A percentile compares a stretch with the other conserved stretches of the same genome.
Conservation (phyloP, 1,139 yeast genomes). For the Kodamaea sp. region DNA sequence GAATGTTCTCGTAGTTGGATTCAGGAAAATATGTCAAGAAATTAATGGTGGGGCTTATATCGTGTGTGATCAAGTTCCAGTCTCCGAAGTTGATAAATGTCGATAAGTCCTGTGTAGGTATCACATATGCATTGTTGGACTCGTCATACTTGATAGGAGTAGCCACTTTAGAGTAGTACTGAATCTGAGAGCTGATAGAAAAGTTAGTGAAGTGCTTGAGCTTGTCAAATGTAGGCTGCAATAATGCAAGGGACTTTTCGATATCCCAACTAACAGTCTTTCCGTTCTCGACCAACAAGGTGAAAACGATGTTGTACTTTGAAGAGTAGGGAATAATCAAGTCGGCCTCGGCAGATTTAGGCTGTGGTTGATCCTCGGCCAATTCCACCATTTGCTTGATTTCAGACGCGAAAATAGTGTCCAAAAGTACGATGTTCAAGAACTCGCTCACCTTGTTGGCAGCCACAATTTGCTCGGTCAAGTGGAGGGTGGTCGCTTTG, state of each 20-base stretch:
- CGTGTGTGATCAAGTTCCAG: slow-evolving; percentile 66
- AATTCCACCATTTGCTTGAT: slow-evolving; percentile 25
- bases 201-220: slow-evolving; percentile 62
- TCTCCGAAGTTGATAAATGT: slow-evolving; percentile 77
- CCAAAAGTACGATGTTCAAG: slow-evolving; percentile 32
- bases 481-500: slow-evolving; percentile 26
- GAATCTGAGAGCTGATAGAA: slow-evolving; percentile 77
- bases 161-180: slow-evolving; percentile 58
- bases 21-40: slow-evolving; percentile 66
- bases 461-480: slow-evolving; percentile 29
- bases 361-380: slow-evolving; percentile 11
- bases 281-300: slow-evolving; percentile 49
- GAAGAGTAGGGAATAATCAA: slow-evolving; percentile 60
- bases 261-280: slow-evolving; percentile 43
- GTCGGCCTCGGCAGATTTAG: slow-evolving; percentile 15
- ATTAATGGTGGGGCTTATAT: slow-evolving; percentile 64
- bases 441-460: slow-evolving; percentile 35
- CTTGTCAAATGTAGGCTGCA: slow-evolving; percentile 29
- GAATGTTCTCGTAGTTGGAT: slow-evolving; percentile 41
- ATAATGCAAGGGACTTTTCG: slow-evolving; percentile 25
- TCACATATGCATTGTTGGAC: slow-evolving; percentile 30
- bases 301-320: slow-evolving; percentile 65
- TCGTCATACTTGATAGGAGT: slow-evolving; percentile 27
- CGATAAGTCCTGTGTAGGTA: slow-evolving; percentile 45
- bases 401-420: slow-evolving; percentile 40